These are phyloP conservation scores for Phytophthora capsici DNA, from an alignment of 352 stramenopile species.

Conservation along the genomic window DNA sequence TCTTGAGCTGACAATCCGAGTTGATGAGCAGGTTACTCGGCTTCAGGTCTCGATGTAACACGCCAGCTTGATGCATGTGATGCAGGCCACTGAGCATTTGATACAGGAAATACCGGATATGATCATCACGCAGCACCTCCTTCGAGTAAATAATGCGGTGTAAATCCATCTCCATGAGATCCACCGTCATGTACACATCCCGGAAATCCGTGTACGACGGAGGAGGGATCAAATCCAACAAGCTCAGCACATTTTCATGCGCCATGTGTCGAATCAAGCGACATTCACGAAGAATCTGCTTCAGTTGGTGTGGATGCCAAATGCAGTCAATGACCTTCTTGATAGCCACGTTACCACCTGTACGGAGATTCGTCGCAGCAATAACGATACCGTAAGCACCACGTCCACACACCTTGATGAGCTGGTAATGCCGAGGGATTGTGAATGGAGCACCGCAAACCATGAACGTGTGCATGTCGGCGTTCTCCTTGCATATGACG, in stretches of 20 bases:
- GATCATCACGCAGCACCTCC: constrained; percentile 91
- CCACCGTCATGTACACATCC: constrained; percentile 91
- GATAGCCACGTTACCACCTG: constrained; percentile 88
- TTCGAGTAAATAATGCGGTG: constrained; percentile 94
- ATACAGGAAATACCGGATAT: constrained; percentile 94
- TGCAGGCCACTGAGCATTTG: constrained; percentile 91
- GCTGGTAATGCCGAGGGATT: constrained; percentile 85
- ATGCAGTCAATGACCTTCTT: constrained; percentile 94
- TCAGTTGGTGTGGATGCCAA: constrained; percentile 90
- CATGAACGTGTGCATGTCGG: constrained; percentile 90
- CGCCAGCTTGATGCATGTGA: constrained; percentile 88
- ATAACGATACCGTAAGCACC: constrained; percentile 92
- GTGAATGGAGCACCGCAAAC: constrained; percentile 89
- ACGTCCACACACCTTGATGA: constrained; percentile 90
- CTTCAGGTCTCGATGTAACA: constrained; percentile 88
- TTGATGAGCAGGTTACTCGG: constrained; percentile 90
- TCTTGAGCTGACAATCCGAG: constrained; percentile 96
- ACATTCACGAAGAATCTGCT: constrained; percentile 89
- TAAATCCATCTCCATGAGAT: constrained; percentile 94
- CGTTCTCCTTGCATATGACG: constrained; percentile 85
- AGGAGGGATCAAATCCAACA: constrained; percentile 86
- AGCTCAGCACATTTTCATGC: constrained; percentile 86
- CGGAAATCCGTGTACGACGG: constrained; percentile 86
- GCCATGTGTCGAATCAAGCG: constrained; percentile 85
- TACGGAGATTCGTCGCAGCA: constrained; percentile 80